Conservation (phyloP, 306 rosid genomes). For the Neltuma alba region DNA sequence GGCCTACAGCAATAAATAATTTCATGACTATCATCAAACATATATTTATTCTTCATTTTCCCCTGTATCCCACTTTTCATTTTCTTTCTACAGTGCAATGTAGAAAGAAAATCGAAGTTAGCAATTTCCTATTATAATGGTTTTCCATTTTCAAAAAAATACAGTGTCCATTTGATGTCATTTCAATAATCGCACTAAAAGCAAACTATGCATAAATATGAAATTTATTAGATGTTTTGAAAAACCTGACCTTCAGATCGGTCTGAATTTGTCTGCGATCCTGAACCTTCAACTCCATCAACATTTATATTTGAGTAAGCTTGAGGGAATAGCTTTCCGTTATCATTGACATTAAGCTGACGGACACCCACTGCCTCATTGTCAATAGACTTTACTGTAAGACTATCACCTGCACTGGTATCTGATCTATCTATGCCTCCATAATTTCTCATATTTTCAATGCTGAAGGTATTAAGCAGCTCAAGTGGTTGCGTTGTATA, state of each 20-base stretch:
- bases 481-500: conserved; percentile 98
- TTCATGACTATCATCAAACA: conserved; percentile 23
- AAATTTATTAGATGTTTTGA: conserved; percentile 4
- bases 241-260: conserved; percentile 81
- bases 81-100: conserved; percentile 12
- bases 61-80: conserved; percentile 23
- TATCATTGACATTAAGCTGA: conserved; percentile 51
- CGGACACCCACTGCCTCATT: conserved; percentile 45
- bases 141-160: conserved; percentile 6
- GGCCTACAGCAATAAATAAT: conserved; percentile 58
- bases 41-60: conserved; percentile 26
- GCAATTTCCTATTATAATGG: conserved; percentile 18
- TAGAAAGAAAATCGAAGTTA: neutral
- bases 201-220: conserved; percentile 31
- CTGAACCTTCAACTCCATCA: conserved; percentile 53
- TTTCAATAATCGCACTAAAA: conserved; percentile 33
- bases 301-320: conserved; percentile 51
- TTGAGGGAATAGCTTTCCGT: conserved; percentile 48
- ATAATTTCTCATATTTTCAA: conserved; percentile 62
- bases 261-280: conserved; percentile 50
- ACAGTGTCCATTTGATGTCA: conserved; percentile 14
- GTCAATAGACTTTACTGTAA: conserved; percentile 43
- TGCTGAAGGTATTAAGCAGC: conserved; percentile 80
- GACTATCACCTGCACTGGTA: conserved; percentile 46
- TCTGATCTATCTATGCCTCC: conserved; percentile 51